Evolutionary conservation across 805 yeast genomes (phyloP), one percentile per base, ranked within the genome.

Genomic region (Ogataea trehaloabstinens): DNA sequence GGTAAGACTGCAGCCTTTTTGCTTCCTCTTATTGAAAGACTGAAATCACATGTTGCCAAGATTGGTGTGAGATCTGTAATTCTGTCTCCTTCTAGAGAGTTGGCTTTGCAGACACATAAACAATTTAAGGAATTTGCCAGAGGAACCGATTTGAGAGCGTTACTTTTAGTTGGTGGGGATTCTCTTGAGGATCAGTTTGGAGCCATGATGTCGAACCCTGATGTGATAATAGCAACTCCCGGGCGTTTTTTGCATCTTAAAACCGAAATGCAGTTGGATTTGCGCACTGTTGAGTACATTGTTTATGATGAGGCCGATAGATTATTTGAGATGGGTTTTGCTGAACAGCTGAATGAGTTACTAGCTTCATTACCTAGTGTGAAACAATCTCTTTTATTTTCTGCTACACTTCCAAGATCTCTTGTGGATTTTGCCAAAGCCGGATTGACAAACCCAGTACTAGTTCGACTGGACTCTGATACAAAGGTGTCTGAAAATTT

Each of bases 1-100:
- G 99, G 99, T 72, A 93, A 93, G 60, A 93, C 99, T 0, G 99
- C 99, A 6, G 98, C 99, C 1, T 93, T 93, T 60, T 76, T 87
- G 16, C 66, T 93, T 38, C 99, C 99, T 3, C 72, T 93, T 69
- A 73, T 93, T 48, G 97, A 93, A 53, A 82, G 77, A 56, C 71
- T 91, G 51, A 87, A 86, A 60, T 63, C 79, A 2, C 97, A 91
- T 59, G 78, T 85, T 31, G 89, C 95, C 21, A 85, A 80, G 57
- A 83, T 85, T 31, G 99, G 99, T 46, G 82, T 82, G 2, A 74
- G 99, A 50, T 96, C 96, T 0, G 71, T 93, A 24, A 81, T 93
- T 40, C 63, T 93, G 40, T 86, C 98, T 0, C 99, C 99, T 16
- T 86, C 95, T 44, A 82, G 99, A 74, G 99, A 93, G 64, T 71